Conservation (phyloP, 1,284 basidiomycete genomes). For the Cutaneotrichosporon arboriforme region DNA sequence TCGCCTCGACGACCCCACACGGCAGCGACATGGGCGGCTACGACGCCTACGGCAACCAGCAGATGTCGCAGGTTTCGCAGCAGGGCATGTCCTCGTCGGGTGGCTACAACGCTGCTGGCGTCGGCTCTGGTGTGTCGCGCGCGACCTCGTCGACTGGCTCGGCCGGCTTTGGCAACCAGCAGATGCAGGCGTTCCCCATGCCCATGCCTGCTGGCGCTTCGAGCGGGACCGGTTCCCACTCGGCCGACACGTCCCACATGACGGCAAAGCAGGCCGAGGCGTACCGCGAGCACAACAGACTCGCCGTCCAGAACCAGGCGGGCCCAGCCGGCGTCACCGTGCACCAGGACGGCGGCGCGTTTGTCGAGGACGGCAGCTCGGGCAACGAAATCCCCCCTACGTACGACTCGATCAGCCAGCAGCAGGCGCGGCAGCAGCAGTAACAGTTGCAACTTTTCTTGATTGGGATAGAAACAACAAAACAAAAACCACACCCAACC, state of each 20-base stretch:
- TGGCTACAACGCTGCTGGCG: constrained; percentile 14
- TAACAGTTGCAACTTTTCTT: no score
- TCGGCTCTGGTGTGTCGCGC: constrained; percentile 20
- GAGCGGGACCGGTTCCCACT: neutral
- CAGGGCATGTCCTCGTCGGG: constrained; percentile 8
- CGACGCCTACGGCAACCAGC: constrained; percentile 14
- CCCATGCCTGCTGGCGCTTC: neutral
- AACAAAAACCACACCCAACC: no score
- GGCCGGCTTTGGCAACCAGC: constrained; percentile 39
- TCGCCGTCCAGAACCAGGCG: constrained; percentile 30
- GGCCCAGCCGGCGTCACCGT: constrained; percentile 24
- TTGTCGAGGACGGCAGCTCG: constrained; percentile 8
- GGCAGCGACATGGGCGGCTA: neutral
- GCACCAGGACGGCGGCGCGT: constrained; percentile 33
- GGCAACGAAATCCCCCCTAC: constrained; percentile 33
- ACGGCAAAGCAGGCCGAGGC: constrained; percentile 41
- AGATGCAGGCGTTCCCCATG: neutral
- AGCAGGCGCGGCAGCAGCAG: no score
- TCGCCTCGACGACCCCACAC: constrained; percentile 20
- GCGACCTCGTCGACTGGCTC: constrained; percentile 36
- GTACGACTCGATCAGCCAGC: constrained; percentile 8
- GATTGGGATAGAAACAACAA: no score
- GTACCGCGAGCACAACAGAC: constrained; percentile 35
- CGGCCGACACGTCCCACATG: constrained; percentile 23
- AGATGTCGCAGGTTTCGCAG: constrained; percentile 40